These are phyloP conservation scores for Helianthus tuberosus DNA, from an alignment of 129 eudicot genomes.

Conservation along the genomic window DNA sequence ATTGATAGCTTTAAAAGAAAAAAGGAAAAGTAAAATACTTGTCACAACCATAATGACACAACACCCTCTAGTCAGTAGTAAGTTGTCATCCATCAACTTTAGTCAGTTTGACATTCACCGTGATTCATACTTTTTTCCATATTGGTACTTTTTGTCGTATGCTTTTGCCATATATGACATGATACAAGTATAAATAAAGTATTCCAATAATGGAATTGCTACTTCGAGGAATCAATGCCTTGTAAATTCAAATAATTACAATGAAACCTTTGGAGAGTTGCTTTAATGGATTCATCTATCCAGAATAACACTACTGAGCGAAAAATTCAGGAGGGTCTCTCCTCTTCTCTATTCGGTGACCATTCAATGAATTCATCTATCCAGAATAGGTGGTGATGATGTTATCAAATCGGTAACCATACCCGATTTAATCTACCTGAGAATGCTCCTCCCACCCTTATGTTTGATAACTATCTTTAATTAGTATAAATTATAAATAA, in stretches of 20 bases:
- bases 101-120: slow-evolving; percentile 26
- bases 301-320: too few species aligned
- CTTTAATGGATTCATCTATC: too few species aligned
- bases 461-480: too few species aligned
- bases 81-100: slow-evolving; percentile 31
- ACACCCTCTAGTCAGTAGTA: slow-evolving; percentile 24
- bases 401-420: too few species aligned
- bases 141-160: slow-evolving; percentile 29
- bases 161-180: slow-evolving; percentile 41
- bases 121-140: slow-evolving; percentile 11
- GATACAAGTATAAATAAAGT: slow-evolving; percentile 23
- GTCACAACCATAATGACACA: slow-evolving; percentile 23
- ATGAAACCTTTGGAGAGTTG: neutral
- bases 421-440: too few species aligned
- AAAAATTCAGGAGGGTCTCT: too few species aligned
- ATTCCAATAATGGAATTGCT: slow-evolving; percentile 32
- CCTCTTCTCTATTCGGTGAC: too few species aligned
- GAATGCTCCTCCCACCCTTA: too few species aligned
- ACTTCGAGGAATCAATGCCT: slow-evolving; percentile 35
- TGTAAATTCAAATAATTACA: slow-evolving; percentile 13
- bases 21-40: neutral
- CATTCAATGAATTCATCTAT: too few species aligned
- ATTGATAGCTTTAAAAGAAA: neutral
- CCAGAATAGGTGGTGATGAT: too few species aligned
- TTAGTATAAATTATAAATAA: too few species aligned